Percentiles rank a stretch among this genome's conserved stretches.
Evolutionary conservation across 768 basidiomycete genomes (phyloP).

Genomic region (Dacryopinax spathularia): DNA sequence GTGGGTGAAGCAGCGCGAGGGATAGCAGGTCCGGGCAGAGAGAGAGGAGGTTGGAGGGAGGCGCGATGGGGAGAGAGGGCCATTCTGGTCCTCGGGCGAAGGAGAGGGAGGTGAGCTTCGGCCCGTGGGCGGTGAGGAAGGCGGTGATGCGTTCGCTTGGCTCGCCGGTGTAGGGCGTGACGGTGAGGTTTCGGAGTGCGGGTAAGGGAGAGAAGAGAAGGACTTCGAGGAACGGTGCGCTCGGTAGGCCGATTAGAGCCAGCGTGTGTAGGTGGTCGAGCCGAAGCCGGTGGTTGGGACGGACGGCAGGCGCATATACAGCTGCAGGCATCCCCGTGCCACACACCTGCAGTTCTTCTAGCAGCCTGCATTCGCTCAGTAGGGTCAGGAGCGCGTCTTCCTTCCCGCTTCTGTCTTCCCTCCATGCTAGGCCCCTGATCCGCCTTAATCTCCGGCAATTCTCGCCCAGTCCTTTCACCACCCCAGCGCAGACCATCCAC

Average conservation of each 20-base stretch:
- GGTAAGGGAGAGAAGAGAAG: slow-evolving; percentile 50
- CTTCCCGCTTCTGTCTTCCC: neutral
- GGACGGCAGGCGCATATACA: slow-evolving; percentile 34
- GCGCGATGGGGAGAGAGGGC: neutral
- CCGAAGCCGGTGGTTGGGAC: neutral
- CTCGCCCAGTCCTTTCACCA: slow-evolving; percentile 27
- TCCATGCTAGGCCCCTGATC: slow-evolving; percentile 8
- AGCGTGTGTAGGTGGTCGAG: slow-evolving; percentile 39
- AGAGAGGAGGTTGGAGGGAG: neutral
- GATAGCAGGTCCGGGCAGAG: neutral
- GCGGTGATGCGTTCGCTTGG: slow-evolving; percentile 42
- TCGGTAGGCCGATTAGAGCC: slow-evolving; percentile 50
- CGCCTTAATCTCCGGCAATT: slow-evolving; percentile 3
- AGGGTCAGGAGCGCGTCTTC: slow-evolving; percentile 21
- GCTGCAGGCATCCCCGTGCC: slow-evolving; percentile 41
- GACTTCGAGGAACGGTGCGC: slow-evolving; percentile 46
- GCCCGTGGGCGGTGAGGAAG: slow-evolving; percentile 49
- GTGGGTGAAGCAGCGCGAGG: neutral
- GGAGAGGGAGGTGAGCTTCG: slow-evolving; percentile 42
- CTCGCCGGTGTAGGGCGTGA: slow-evolving; percentile 61
- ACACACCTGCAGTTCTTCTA: slow-evolving; percentile 51
- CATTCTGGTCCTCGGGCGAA: slow-evolving; percentile 24
- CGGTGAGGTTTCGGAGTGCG: slow-evolving; percentile 42
- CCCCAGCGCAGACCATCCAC: slow-evolving; percentile 41
- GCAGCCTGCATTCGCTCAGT: slow-evolving; percentile 38